These are phyloP conservation scores for Backusella parvicylindrica DNA, from an alignment of 192 early-diverging fungal genomes.

Conservation along the genomic window DNA sequence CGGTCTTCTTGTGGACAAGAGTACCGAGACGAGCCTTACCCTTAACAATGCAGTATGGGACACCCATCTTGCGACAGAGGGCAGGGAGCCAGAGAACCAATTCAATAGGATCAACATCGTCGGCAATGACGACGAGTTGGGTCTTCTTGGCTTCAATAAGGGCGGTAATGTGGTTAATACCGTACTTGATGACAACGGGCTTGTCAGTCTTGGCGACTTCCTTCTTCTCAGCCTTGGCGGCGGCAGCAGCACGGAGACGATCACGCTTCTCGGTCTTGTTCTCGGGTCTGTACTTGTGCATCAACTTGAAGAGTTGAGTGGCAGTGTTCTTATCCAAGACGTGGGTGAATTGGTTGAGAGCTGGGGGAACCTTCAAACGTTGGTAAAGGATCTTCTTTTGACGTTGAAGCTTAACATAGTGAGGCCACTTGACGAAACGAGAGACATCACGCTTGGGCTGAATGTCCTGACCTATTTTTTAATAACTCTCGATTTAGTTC, in stretches of 20 bases:
- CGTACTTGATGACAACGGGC: slow-evolving; percentile 96
- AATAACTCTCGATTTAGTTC: no score
- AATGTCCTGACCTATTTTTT: slow-evolving; percentile 87
- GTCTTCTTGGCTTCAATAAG: slow-evolving; percentile 99
- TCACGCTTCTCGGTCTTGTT: slow-evolving; percentile 93
- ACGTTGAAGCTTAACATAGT: slow-evolving; percentile 98
- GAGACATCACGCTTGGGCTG: slow-evolving; percentile 93
- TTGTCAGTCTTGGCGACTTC: slow-evolving; percentile 81
- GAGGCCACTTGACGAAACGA: slow-evolving; percentile 98
- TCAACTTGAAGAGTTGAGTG: slow-evolving; percentile 96
- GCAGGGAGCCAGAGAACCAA: slow-evolving; percentile 98
- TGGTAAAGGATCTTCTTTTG: slow-evolving; percentile 95
- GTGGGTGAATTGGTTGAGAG: slow-evolving; percentile 99
- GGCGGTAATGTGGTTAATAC: slow-evolving; percentile 99
- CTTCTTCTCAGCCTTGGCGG: slow-evolving; percentile 86
- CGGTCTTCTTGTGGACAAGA: slow-evolving; percentile 99
- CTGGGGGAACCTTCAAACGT: slow-evolving; percentile 98
- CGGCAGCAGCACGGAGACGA: slow-evolving; percentile 85
- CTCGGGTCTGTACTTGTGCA: slow-evolving; percentile 99
- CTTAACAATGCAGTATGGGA: slow-evolving; percentile 99
- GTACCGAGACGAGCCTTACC: slow-evolving; percentile 97
- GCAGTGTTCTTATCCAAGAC: slow-evolving; percentile 98
- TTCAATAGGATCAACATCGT: slow-evolving; percentile 99
- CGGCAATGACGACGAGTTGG: slow-evolving; percentile 96
- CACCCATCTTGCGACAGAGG: slow-evolving; percentile 99